Base-by-base conservation (phyloP, 1,284 basidiomycete genomes). In the Chondrostereum purpureum region DNA sequence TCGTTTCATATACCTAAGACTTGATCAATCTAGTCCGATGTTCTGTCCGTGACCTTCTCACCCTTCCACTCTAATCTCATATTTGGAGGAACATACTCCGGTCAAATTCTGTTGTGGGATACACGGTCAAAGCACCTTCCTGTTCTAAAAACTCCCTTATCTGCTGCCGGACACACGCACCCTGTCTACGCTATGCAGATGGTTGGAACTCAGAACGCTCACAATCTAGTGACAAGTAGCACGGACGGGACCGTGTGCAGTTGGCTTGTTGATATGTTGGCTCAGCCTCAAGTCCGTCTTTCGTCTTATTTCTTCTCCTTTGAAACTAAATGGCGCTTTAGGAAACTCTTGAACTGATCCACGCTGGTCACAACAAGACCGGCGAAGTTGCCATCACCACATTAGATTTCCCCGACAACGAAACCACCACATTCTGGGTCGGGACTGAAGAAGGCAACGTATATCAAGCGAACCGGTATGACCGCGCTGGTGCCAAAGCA, bases 261-360 rank as follows among this genome's bases (percentile, higher is more conserved):
- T 59, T 99, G 96, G 96, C 73, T 95, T 31, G 87, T 97, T 2
- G 96, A 99, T 67, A 97, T 99, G 93, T 80, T 99, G 23, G 92
- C 94, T 1, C 88, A 93, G 58, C 96, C 96, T 3, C 92, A 95
- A 73, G 90, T 90, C 56, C 17, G 61, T 53, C n/a, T 43, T 16
- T 3, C 21, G 17, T 31, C 14, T 12, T 36, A 12, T 11, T 40
- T 17, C 37, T 42, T 20, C 34, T 47, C 22, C 23, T 37, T 37
- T 50, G 16, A 17, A 6, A 20, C 24, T 11, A 13, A 10, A 38
- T 17, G 11, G 35, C 19, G 27, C 16, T 42, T 53, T 14, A 95
- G 86, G 94, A 97, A 83, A 89, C 90, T 4, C 78, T 96, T 5
- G 88, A 92, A 55, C 75, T 97, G 2, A 68, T 86, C 3, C 88